These are phyloP conservation scores for Solanum pinnatisectum DNA, from an alignment of 257 asterid genomes.

Conservation along the genomic window DNA sequence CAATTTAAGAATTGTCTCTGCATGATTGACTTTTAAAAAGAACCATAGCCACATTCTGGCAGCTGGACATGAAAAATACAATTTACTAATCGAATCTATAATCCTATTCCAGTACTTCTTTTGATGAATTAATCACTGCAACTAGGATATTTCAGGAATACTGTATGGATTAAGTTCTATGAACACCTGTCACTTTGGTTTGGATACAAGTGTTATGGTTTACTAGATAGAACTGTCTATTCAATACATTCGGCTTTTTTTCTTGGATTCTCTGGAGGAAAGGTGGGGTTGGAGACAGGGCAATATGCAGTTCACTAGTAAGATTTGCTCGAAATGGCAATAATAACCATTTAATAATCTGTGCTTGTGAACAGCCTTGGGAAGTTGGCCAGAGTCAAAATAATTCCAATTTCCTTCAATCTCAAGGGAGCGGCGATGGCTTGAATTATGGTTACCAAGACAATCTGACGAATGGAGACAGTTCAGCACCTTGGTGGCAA, in stretches of 20 bases:
- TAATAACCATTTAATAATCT: not conserved
- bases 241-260: not conserved
- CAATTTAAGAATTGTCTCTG: not conserved
- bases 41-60: not conserved
- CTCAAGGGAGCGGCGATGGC: constrained; percentile 32
- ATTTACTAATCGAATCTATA: not conserved
- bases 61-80: not conserved
- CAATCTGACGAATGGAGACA: constrained; percentile 39
- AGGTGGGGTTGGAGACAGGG: not conserved
- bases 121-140: not conserved
- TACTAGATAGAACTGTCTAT: not conserved
- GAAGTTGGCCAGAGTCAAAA: constrained; percentile 51
- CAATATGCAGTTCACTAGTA: not conserved
- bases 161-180: not conserved
- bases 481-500: constrained; percentile 51
- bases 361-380: constrained; percentile 71
- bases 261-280: not conserved
- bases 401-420: constrained; percentile 28
- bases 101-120: not conserved
- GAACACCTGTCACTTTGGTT: not conserved
- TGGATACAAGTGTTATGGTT: not conserved
- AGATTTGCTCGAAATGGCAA: not conserved
- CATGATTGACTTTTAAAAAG: not conserved
- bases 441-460: constrained; percentile 21
- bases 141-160: not conserved